Evolutionary conservation across 2,329 filamentous ascomycete species (phyloP), one percentile per base, ranked within the genome.

Genomic region (Mycogone perniciosa): DNA sequence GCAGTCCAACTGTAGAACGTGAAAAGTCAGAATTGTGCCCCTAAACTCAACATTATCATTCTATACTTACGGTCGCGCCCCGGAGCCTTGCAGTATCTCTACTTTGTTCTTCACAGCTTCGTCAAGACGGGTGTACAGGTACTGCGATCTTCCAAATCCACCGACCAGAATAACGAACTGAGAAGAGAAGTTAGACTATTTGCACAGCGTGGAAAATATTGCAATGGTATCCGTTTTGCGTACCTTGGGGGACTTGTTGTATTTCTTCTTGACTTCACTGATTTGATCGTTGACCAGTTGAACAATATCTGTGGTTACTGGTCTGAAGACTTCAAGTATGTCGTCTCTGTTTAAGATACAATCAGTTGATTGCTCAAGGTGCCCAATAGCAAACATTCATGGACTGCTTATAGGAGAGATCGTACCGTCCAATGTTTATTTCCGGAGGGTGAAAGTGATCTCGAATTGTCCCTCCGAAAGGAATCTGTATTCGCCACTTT

Each of bases 151-250:
- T 0, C 71, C 71, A 5, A 74, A 67, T 0, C 71, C 71, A 0
- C 71, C 71, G 0, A 68, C 70, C 0, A 74, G 59, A 1, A 72
- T 59, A 5, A 73, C 47, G 27, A 64, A 67, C 71, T 72, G 27
- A 8, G 3, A 13, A 5, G 4, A 0, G 2, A n/a, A 2, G 20
- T 46, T 20, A 45, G 40, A 27, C 26, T 4, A 27, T 13, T 13
- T 8, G 7, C n/a, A 2, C 1, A 13, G 9, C 6, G 8, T 35
- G 7, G n/a, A 42, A 27, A 27, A 9, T 34, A 37, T 11, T n/a
- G 9, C 10, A 9, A 6, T 43, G 27, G 30, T 33, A 7, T 20
- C 20, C 6, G 11, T 31, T n/a, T 26, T 6, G 6, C 43, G 33
- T 43, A 68, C 67, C 54, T 64, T 67, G 2, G 67, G 64, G 3